Conservation (phyloP, 805 yeast genomes). For the Candida oleophila region DNA sequence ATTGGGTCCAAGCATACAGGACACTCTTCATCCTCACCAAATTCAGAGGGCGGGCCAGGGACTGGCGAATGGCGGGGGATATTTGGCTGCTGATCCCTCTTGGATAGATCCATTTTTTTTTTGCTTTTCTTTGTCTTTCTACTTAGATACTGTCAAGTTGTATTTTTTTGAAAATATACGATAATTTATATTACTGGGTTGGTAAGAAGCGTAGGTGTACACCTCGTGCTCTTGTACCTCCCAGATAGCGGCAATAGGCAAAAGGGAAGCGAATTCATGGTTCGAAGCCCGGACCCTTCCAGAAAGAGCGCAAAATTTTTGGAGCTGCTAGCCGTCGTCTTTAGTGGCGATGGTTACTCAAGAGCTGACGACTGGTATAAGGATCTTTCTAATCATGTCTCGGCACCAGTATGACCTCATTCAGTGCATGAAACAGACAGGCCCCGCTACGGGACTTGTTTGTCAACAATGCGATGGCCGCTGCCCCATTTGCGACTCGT, state of each 20-base stretch:
- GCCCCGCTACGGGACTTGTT: slow-evolving; percentile 63
- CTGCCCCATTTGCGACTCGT: slow-evolving; percentile 88
- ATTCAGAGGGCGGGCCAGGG: background rate
- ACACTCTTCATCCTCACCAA: slow-evolving; percentile 37
- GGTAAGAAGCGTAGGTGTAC: background rate
- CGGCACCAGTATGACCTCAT: slow-evolving; percentile 85
- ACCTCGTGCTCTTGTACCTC: background rate
- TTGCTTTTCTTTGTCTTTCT: too few relatives aligned
- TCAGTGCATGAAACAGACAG: slow-evolving; percentile 84
- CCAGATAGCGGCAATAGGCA: background rate
- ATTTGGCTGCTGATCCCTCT: background rate
- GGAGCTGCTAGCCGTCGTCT: too few relatives aligned
- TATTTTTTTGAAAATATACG: too few relatives aligned
- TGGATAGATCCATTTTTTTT: background rate
- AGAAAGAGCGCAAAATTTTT: background rate
- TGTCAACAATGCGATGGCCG: slow-evolving; percentile 89
- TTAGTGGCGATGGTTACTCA: too few relatives aligned
- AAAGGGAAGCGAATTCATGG: background rate
- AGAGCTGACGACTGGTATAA: too few relatives aligned
- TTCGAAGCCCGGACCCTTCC: background rate
- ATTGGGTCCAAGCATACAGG: slow-evolving; percentile 56
- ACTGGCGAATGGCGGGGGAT: background rate
- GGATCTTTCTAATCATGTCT: slow-evolving; percentile 60
- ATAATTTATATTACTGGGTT: too few relatives aligned
- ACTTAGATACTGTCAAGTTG: too few relatives aligned